Conservation (phyloP, 441 rosid species). For the Pelargonium australe region DNA sequence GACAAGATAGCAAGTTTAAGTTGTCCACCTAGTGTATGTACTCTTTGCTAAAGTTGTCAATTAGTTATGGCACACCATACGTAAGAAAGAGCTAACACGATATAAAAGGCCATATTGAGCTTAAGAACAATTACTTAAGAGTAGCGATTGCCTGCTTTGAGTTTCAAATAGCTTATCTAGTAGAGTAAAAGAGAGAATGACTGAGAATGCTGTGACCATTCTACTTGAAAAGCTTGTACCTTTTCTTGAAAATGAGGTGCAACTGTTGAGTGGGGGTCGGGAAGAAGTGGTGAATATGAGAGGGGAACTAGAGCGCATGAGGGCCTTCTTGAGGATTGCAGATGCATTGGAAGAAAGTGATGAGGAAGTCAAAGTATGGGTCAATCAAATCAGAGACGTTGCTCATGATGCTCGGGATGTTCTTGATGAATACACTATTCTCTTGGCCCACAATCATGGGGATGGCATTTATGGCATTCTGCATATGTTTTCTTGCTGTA, state of each 20-base stretch:
- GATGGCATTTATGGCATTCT: background rate
- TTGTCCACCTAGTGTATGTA: background rate
- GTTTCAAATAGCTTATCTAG: background rate
- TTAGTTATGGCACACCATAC: background rate
- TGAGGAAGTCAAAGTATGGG: conserved; percentile 21
- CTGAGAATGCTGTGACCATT: conserved; percentile 11
- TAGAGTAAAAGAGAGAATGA: conserved; percentile 6
- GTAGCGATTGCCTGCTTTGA: background rate
- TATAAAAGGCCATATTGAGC: too few species aligned
- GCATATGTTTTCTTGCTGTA: conserved; percentile 9
- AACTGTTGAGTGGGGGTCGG: background rate
- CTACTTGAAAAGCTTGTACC: conserved; percentile 16
- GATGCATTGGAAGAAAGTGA: conserved; percentile 22
- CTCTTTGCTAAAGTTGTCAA: background rate
- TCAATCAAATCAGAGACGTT: conserved; percentile 18
- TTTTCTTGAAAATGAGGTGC: conserved; percentile 8
- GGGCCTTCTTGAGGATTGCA: conserved; percentile 21
- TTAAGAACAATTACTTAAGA: background rate
- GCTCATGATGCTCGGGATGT: conserved; percentile 19
- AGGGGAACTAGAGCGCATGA: conserved; percentile 10
- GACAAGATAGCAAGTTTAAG: background rate
- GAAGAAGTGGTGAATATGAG: conserved; percentile 15
- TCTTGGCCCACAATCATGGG: conserved; percentile 9
- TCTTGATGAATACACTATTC: conserved; percentile 21
- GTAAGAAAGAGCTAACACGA: background rate